These are phyloP conservation scores for Xylaria polymorpha DNA, from an alignment of 2,329 filamentous ascomycete genomes.

Conservation along the genomic window DNA sequence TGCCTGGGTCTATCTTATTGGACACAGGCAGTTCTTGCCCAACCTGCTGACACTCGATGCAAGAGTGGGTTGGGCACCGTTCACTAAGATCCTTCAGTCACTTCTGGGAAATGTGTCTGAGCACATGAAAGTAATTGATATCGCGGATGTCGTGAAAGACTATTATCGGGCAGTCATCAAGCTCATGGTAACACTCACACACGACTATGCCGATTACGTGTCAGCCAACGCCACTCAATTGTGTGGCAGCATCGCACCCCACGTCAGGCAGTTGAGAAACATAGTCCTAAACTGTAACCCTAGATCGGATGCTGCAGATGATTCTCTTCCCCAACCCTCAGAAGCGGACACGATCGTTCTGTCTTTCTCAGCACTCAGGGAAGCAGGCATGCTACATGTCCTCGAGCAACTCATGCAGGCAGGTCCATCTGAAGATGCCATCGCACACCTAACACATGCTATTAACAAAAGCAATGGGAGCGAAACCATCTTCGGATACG, in stretches of 20 bases:
- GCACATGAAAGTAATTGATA: constrained; percentile 78
- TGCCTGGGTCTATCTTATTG: constrained; percentile 83
- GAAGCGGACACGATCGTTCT: constrained; percentile 50
- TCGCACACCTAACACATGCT: constrained; percentile 80
- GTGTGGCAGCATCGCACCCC: constrained; percentile 81
- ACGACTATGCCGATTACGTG: constrained; percentile 94
- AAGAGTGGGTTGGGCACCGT: constrained; percentile 79
- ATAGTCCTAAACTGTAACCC: constrained; percentile 79
- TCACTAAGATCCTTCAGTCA: constrained; percentile 77
- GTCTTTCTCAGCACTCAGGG: constrained; percentile 57
- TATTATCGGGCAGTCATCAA: constrained; percentile 87
- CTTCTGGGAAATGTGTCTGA: constrained; percentile 81
- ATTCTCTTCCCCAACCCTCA: constrained; percentile 61
- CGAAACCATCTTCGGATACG: constrained; percentile 73
- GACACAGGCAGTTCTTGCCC: constrained; percentile 87
- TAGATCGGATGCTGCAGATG: constrained; percentile 78
- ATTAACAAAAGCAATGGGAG: constrained; percentile 70
- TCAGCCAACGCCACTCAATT: constrained; percentile 87
- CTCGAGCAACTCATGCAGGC: constrained; percentile 68
- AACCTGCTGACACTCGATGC: constrained; percentile 76
- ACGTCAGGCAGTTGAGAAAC: constrained; percentile 89
- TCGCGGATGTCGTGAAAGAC: constrained; percentile 78
- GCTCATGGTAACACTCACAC: constrained; percentile 85
- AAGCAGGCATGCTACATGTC: constrained; percentile 68
- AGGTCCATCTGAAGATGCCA: constrained; percentile 75